A percentile compares a stretch with the other conserved stretches of the same genome.
phyloP scores from a whole-genome alignment of 805 yeast species.

The Hanseniaspora osmophila region DNA sequence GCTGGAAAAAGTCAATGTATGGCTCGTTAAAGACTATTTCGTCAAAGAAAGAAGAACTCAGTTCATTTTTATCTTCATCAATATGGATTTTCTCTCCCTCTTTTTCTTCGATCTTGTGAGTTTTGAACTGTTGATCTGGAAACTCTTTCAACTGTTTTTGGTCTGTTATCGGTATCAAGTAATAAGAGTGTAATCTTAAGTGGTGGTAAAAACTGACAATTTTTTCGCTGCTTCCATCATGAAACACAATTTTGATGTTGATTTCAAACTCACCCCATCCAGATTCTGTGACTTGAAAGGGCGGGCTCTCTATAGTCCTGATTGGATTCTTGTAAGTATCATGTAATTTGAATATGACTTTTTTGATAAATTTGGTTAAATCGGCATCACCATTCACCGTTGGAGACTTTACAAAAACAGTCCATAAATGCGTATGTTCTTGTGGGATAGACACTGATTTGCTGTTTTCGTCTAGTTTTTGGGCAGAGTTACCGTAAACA shows the following conservation, averaged over 20 bases:
- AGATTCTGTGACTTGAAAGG: constrained; percentile 88
- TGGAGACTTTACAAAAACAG: constrained; percentile 78
- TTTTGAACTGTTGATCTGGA: constrained; percentile 25
- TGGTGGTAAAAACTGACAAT: constrained; percentile 77
- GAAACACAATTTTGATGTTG: constrained; percentile 72
- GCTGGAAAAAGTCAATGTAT: constrained; percentile 61
- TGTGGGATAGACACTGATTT: constrained; percentile 52
- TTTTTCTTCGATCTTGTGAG: neutral
- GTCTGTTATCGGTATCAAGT: constrained; percentile 21
- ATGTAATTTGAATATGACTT: constrained; percentile 87
- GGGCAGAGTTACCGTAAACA: constrained; percentile 68
- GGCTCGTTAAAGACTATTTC: constrained; percentile 94
- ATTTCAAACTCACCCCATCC: constrained; percentile 99
- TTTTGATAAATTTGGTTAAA: constrained; percentile 64
- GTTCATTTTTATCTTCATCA: constrained; percentile 26
- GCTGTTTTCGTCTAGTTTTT: constrained; percentile 38
- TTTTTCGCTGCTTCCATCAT: constrained; percentile 79
- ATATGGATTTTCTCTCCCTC: constrained; percentile 8
- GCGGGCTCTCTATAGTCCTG: constrained; percentile 79
- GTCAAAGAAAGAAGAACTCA: constrained; percentile 59
- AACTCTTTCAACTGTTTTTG: constrained; percentile 3
- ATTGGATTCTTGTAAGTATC: constrained; percentile 84
- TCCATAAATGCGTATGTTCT: constrained; percentile 94
- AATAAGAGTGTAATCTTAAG: constrained; percentile 81
- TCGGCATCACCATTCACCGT: constrained; percentile 43